Evolutionary conservation across 2,329 filamentous ascomycete genomes (phyloP), one percentile per base, ranked within the genome.

Genomic region (Gyromitra esculenta): DNA sequence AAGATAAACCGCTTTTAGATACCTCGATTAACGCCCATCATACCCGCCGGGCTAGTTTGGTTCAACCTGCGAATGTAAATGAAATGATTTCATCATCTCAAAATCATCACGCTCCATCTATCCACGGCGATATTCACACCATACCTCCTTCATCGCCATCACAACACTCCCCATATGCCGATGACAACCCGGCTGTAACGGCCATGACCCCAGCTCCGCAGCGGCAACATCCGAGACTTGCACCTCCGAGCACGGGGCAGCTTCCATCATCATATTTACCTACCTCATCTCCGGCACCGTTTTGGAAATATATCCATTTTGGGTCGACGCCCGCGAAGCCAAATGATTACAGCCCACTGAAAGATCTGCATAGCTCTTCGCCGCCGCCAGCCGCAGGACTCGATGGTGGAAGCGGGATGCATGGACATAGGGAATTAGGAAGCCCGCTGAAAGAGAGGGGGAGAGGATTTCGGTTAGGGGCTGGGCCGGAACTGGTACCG

Each of bases 281-380:
- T 43, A 94, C 93, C 59, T 93, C 91, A 80, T 94, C 91, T 41
- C 93, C 93, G 0, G 93, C 93, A 0, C 92, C 92, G 0, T 96
- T 96, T 83, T 96, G 93, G 93, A 94, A 92, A 83, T 96, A 92
- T 83, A 90, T 91, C 52, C 91, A 94, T 79, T 88, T 93, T 75
- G 88, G 89, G 31, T 75, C 79, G 5, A 81, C 80, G 5, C 80
- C 79, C 7, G 79, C 79, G 13, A 80, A 80, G 8, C 77, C 79
- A 56, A 78, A 78, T 41, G 79, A 79, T 41, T 80, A 79, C 48
- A 79, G 57, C 66, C 79, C 60, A 62, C 72, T 67, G 62, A 81
- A 79, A 69, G 80, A 76, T 63, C 74, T 73, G 37, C 79, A 74
- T 54, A 79, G 54, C n/a, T 80, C 77, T 63, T 79, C 69, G 65